Percentiles rank a stretch among this genome's conserved stretches.
Evolutionary conservation across 1,284 basidiomycete genomes (phyloP).

Genomic region (Rhodotorula sp.): DNA sequence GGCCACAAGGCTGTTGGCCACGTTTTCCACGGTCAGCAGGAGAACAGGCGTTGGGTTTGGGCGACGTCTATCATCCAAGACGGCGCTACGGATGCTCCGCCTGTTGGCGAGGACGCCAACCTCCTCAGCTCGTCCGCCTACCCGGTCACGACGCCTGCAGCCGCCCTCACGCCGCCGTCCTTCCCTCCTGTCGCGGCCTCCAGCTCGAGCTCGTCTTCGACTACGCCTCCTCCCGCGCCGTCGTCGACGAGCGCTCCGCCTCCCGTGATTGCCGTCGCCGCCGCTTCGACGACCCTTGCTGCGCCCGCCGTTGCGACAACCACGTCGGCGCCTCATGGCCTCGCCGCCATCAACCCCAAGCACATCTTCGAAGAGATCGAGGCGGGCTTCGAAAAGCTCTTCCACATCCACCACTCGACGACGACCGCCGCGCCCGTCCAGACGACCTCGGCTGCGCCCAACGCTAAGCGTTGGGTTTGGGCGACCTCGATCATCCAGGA

Average conservation of each 20-base stretch:
- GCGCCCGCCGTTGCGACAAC: not conserved
- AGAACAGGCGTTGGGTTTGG: conserved; percentile 28
- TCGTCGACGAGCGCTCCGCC: not conserved
- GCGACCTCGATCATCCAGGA: conserved; percentile 23
- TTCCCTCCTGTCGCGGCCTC: not conserved
- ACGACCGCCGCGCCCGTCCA: not conserved
- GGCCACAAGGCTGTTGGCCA: not conserved
- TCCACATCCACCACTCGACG: conserved; percentile 2
- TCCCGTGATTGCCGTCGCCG: not conserved
- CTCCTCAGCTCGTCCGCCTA: not conserved
- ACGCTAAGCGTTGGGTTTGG: conserved; percentile 30
- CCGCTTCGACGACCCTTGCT: not conserved
- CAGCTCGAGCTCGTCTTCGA: not conserved
- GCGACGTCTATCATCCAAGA: conserved; percentile 23
- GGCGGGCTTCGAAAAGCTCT: not conserved
- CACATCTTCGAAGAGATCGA: conserved; percentile 4
- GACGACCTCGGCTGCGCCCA: no score
- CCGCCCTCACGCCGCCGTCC: conserved; percentile 9
- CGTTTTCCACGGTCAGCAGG: not conserved
- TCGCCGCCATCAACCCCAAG: not conserved
- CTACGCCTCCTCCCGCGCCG: not conserved
- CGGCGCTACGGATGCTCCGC: conserved; percentile 8
- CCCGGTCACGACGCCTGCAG: conserved; percentile 11
- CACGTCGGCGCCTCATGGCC: not conserved
- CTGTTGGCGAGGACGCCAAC: conserved; percentile 21